Evolutionary conservation across 2,329 filamentous ascomycete species (phyloP), one percentile per base, ranked within the genome.

Genomic region (Alternaria viburni): DNA sequence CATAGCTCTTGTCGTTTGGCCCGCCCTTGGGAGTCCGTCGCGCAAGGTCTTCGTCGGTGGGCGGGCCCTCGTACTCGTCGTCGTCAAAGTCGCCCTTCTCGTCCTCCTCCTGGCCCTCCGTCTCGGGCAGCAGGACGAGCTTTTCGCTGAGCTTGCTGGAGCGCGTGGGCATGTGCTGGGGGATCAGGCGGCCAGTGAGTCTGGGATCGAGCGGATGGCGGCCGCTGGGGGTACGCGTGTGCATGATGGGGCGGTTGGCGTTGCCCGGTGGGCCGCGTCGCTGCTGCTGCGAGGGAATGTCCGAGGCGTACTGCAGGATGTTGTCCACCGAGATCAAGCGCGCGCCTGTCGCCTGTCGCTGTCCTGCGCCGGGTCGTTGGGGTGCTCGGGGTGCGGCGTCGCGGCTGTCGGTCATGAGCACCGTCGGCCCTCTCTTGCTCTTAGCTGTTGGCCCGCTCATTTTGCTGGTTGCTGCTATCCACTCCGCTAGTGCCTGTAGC

Each of bases 71-170:
- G 77, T 86, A 72, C 85, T 83, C 85, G 54, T 71, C 70, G 58
- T 91, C 91, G 43, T 86, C 82, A 25, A 85, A 86, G 19, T 83
- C 81, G 41, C 83, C 79, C 41, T 88, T 87, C 57, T 87, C 85
- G 23, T 79, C 80, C 10, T 88, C 87, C 50, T 85, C 83, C 12
- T 79, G 79, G 5, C 87, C 86, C 51, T 85, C 83, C 1, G 93
- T 91, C 76, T 97, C 95, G 1, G 96, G 96, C 13, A 99, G 86
- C 36, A 98, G 84, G 0, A 99, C 96, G n/a, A 99, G 85, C 81
- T 98, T 98, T 83, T 98, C 93, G 79, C 93, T 97, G 68, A 97
- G 91, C 80, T 98, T 97, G 26, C 93, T 96, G 41, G 93, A 96
- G 57, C 96, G 88, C 6, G 93, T 91, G 0, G 95, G 96, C 69